Conservation (phyloP, 805 yeast species). For the Lachancea sp. region DNA sequence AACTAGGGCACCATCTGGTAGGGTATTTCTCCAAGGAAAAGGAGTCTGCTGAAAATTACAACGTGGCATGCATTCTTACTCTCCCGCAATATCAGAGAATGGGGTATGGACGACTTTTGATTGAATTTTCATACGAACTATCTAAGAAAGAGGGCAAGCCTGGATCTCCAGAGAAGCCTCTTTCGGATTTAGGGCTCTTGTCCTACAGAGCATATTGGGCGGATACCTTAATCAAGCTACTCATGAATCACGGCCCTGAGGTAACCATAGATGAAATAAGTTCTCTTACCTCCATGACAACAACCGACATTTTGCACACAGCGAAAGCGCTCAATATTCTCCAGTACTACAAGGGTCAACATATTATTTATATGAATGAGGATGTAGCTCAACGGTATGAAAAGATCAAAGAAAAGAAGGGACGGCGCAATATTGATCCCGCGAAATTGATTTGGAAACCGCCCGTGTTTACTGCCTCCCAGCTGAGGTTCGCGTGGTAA, state of each 20-base stretch:
- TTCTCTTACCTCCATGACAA: conserved; percentile 84
- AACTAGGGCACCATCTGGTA: conserved; percentile 88
- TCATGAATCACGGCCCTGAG: conserved; percentile 59
- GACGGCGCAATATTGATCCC: conserved; percentile 67
- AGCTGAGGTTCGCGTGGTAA: conserved; percentile 91
- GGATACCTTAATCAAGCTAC: conserved; percentile 68
- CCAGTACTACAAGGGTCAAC: conserved; percentile 92
- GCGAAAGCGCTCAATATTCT: conserved; percentile 85
- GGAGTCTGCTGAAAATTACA: conserved; percentile 90
- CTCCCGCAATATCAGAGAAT: conserved; percentile 93
- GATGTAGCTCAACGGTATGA: conserved; percentile 74
- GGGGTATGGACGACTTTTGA: conserved; percentile 88
- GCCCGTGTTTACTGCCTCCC: conserved; percentile 90
- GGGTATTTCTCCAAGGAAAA: conserved; percentile 97
- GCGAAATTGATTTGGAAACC: conserved; percentile 81
- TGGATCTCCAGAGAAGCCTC: conserved; percentile 97
- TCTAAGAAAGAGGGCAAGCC: conserved; percentile 82
- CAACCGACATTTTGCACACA: conserved; percentile 91
- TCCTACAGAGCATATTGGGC: conserved; percentile 97
- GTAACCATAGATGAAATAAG: conserved; percentile 89
- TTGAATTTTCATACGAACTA: conserved; percentile 88
- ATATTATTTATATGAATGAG: conserved; percentile 78
- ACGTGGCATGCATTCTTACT: conserved; percentile 94
- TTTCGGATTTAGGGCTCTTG: conserved; percentile 87
- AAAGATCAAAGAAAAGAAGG: conserved; percentile 56